phyloP scores from a whole-genome alignment of 345 rosid genomes.

The Turritis glabra region DNA sequence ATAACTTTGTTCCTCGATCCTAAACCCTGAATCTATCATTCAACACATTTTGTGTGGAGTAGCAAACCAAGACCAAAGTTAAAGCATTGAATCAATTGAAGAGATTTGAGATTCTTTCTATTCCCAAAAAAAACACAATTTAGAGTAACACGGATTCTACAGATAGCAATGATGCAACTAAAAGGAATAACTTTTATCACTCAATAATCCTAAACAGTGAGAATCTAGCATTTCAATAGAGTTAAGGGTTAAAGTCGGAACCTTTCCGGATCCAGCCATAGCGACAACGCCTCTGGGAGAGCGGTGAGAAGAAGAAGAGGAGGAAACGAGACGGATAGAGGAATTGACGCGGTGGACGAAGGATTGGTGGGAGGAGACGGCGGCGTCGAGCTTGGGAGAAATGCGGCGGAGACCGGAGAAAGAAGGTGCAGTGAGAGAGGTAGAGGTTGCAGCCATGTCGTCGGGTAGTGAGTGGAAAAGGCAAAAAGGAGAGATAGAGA shows the following conservation, averaged over 20 bases:
- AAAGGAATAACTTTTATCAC: not conserved
- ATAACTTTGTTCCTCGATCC: not conserved
- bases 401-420: constrained; percentile 62
- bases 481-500: constrained; percentile 30
- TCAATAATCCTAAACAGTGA: not conserved
- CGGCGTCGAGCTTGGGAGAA: constrained; percentile 39
- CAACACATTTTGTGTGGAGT: not conserved
- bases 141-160: not conserved
- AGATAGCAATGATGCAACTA: not conserved
- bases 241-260: not conserved
- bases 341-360: constrained; percentile 47
- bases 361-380: constrained; percentile 43
- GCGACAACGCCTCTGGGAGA: constrained; percentile 62
- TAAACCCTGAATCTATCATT: not conserved
- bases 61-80: not conserved
- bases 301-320: constrained; percentile 57
- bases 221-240: not conserved
- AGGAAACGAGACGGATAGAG: constrained; percentile 51
- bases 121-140: not conserved
- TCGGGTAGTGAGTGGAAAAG: constrained; percentile 21
- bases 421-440: constrained; percentile 39
- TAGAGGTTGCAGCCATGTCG: constrained; percentile 27
- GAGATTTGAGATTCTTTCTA: not conserved
- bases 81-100: not conserved
- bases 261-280: constrained; percentile 97